Evolutionary conservation across 192 early-diverging fungal genomes (phyloP), one percentile per base, ranked within the genome.

Genomic region (Pilobolus umbonatus): DNA sequence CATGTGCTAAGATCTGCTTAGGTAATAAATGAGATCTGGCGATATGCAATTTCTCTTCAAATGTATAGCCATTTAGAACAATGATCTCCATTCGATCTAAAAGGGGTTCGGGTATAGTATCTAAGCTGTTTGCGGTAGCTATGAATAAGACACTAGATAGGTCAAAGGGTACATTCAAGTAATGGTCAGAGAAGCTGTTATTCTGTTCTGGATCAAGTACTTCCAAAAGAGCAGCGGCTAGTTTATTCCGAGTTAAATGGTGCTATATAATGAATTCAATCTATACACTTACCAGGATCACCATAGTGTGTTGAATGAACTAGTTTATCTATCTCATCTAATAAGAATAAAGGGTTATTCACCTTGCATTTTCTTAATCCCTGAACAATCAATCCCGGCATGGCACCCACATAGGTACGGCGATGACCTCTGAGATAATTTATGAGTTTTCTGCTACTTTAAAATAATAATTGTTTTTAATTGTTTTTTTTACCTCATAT

Each of bases 171-270:
- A 90, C 77, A 59, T 88, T 88, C 26, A 92, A 52, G 62, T 90
- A 92, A 61, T 94, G 89, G 65, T 92, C 92, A 0, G 74, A 78
- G 65, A 94, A 94, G 1, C 81, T 84, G 17, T 70, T 67, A 55
- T 94, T 94, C 65, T 94, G 91, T 59, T 92, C 91, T 9, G 91
- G 88, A 67, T 94, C 91, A 39, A 94, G 73, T 1, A 91, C 83
- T 66, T 93, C 91, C 14, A 93, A 71, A 15, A 93, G 67, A n/a
- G 91, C 91, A 26, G 89, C 85, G 0, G 86, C 69, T 52, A n/a
- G n/a, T n/a, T n/a, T n/a, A n/a, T n/a, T n/a, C n/a, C n/a, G n/a
- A n/a, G n/a, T n/a, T n/a, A n/a, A n/a, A n/a, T n/a, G n/a, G n/a
- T n/a, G n/a, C n/a, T n/a, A n/a, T n/a, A n/a, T n/a, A n/a, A n/a